These are phyloP conservation scores for Noccaea bulbosa DNA, from an alignment of 345 rosid species.

Conservation along the genomic window DNA sequence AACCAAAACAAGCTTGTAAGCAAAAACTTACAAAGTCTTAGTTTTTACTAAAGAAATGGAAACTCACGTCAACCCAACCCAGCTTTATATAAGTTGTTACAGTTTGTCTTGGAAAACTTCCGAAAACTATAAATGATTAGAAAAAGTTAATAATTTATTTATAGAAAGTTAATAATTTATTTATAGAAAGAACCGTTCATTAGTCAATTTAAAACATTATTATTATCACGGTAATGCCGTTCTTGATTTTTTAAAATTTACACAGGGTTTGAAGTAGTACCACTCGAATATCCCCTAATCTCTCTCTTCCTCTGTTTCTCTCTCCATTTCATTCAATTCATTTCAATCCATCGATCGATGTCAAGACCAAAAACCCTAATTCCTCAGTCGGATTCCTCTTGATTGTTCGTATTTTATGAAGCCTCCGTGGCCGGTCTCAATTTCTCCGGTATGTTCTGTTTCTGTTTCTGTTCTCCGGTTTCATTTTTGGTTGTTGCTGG, in stretches of 20 bases:
- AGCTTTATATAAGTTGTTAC: background rate
- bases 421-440: slow-evolving; percentile 57
- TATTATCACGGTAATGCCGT: slow-evolving; percentile 39
- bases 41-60: background rate
- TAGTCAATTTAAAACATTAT: slow-evolving; percentile 35
- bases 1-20: slow-evolving; percentile 23
- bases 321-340: background rate
- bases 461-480: slow-evolving; percentile 31
- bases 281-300: slow-evolving; percentile 28
- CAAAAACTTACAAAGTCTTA: background rate
- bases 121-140: slow-evolving; percentile 20
- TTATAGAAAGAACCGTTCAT: slow-evolving; percentile 32
- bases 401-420: slow-evolving; percentile 50
- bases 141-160: background rate
- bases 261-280: slow-evolving; percentile 29
- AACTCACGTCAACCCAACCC: background rate
- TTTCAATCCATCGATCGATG: slow-evolving; percentile 31
- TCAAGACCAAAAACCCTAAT: slow-evolving; percentile 26
- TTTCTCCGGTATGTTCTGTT: slow-evolving; percentile 46
- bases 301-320: background rate
- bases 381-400: slow-evolving; percentile 28
- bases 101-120: slow-evolving; percentile 24
- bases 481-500: slow-evolving; percentile 27
- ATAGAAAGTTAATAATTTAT: background rate
- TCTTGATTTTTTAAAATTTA: background rate